A percentile compares a stretch with the other conserved stretches of the same genome.
Conservation (phyloP, 768 basidiomycete genomes). For the Termitomyces heimii region DNA sequence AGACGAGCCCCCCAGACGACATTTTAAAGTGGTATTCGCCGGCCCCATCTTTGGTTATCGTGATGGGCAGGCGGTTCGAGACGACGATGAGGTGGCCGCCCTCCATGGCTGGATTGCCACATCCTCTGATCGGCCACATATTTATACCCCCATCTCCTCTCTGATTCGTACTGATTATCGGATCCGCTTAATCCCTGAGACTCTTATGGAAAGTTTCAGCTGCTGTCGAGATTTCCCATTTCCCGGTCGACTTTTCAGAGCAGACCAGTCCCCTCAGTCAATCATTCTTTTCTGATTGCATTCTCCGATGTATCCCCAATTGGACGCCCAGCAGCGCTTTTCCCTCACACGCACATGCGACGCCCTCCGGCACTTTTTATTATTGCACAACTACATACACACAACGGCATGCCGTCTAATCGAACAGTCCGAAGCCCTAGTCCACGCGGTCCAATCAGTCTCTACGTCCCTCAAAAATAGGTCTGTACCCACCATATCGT, state of each 20-base stretch:
- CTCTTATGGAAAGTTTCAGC: not conserved
- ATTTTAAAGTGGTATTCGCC: conserved; percentile 99
- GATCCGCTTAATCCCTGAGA: not conserved
- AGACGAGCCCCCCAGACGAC: conserved; percentile 97
- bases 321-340: not conserved
- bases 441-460: conserved; percentile 12
- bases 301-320: conserved; percentile 8
- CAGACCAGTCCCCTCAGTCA: too few relatives aligned
- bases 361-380: conserved; percentile 7
- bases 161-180: conserved; percentile 31
- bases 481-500: conserved; percentile 68
- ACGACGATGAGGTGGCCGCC: conserved; percentile 86
- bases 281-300: not conserved
- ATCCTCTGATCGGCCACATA: too few relatives aligned
- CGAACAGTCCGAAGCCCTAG: conserved; percentile 93
- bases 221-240: not conserved
- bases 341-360: not conserved
- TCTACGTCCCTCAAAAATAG: not conserved
- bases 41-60: conserved; percentile 87
- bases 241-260: not conserved
- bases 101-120: too few relatives aligned
- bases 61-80: conserved; percentile 91
- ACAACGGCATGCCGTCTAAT: conserved; percentile 36
- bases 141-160: too few relatives aligned
- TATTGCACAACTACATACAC: conserved; percentile 15